These are phyloP conservation scores for Rhizophora mangle DNA, from an alignment of 345 rosid genomes.

Conservation along the genomic window DNA sequence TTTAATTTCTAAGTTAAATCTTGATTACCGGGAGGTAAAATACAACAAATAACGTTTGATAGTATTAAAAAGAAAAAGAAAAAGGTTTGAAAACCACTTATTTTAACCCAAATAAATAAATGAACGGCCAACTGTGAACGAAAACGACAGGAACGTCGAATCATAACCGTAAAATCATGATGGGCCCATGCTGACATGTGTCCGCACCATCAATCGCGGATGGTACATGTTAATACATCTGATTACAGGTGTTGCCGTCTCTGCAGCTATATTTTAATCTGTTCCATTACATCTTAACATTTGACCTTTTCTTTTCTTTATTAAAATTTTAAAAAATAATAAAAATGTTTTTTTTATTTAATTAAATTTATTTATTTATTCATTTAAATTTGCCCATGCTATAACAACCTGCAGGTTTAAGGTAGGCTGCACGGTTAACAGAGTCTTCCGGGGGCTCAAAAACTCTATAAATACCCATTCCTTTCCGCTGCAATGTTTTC, in stretches of 20 bases:
- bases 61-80: background rate
- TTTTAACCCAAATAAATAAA: background rate
- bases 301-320: background rate
- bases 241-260: slow-evolving; percentile 1
- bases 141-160: slow-evolving; percentile 12
- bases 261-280: background rate
- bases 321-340: background rate
- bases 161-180: background rate
- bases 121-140: slow-evolving; percentile 11
- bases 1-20: too few species aligned
- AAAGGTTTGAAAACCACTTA: background rate
- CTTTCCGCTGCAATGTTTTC: slow-evolving; percentile 23
- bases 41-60: too few species aligned
- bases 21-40: too few species aligned
- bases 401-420: slow-evolving; percentile 19
- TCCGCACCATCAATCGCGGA: slow-evolving; percentile 25
- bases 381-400: background rate
- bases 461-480: slow-evolving; percentile 58
- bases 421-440: slow-evolving; percentile 52
- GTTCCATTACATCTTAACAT: background rate
- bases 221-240: slow-evolving; percentile 2
- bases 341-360: background rate
- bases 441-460: slow-evolving; percentile 41
- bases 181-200: slow-evolving; percentile 37
- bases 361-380: background rate